Base-by-base conservation (phyloP, 176 grass and related monocot genomes). In the Hsuehochloa calcarea region DNA sequence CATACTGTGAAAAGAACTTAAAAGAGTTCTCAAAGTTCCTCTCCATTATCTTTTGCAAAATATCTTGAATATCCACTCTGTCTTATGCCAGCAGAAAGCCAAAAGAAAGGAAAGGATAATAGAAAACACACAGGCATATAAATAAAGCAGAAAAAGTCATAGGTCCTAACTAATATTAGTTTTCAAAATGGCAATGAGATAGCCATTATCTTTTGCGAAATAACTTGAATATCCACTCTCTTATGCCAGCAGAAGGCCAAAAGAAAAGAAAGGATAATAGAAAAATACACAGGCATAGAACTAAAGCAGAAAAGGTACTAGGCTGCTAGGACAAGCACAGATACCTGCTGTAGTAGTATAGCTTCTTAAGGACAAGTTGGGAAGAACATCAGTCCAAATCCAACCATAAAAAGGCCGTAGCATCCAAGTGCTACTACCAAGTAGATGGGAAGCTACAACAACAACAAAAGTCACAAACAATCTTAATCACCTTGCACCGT, bases 331-430 rank as follows among this genome's bases (percentile, higher is more conserved):
- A 47, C 22, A 47, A 68, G n/a, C 70, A 60, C 49, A 77, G 62
- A 68, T 83, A 96, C 93, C 96, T 99, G 74, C 70, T 94, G 93
- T 38, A 99, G 88, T 13, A 96, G 78, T 16, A 94, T 12, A 77
- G 88, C 93, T 92, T 99, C 93, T 26, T 91, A 88, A 80, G 93
- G 96, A 49, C 91, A 98, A 37, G 88, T 94, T 70, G 96, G 96
- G 76, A 98, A 98, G 64, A 98, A 87, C 88, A 98, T 92, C 87
- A 98, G 88, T 38, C 96, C 96, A 72, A 87, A 75, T 83, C 93
- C 91, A 89, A 96, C 91, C 91, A 98, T 95, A 25, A 98, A 93
- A 90, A 98, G 86, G 26, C 96, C 93, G 27, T 98, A 98, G 65
- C 96, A 98, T 20, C 96, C 93, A 63, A 98, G 83, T 20, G 85